Base-by-base conservation (phyloP, 2,329 filamentous ascomycete genomes). In the Beauveria bassiana region DNA sequence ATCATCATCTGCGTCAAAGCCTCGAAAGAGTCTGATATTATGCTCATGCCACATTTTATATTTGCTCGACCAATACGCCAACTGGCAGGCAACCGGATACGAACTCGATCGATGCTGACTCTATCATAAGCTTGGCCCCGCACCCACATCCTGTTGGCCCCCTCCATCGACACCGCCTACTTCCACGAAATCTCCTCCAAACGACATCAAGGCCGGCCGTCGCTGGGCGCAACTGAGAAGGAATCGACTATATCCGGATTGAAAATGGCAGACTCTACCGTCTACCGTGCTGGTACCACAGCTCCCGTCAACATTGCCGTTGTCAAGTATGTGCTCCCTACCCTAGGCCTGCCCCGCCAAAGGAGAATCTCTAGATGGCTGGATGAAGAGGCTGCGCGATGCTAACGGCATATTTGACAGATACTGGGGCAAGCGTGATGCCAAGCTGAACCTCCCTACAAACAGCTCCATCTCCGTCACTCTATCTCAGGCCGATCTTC, bases 221-320 rank as follows among this genome's bases (percentile, higher is more conserved):
- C 43, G n/a, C 47, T 55, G 51, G 43, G 24, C 24, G 43, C 43
- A 49, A 51, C 38, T 20, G 47, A 42, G 24, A 24, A 28, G 9
- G 12, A 49, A 7, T 20, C 42, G 24, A 46, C 24, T n/a, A 5
- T 14, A 34, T 18, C 18, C 12, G 6, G 18, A 20, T n/a, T 61
- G 64, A 65, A 59, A 65, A 81, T 81, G 79, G 74, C 78, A 38
- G 79, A 80, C 67, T 76, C 70, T 59, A 81, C 79, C 62, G 83
- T 98, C 70, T 93, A 96, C 80, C 89, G 92, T 70, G 91, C 95
- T 68, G 97, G 90, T 80, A 97, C 95, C 63, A 98, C 93, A 66
- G 95, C 95, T 46, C 95, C 93, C 16, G 93, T 98, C 72, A 98
- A 98, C 81, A 98, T 98, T 73, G 93, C 93, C 67, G 93, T 98